Percentiles rank a stretch among this genome's conserved stretches.
Evolutionary conservation across 2,329 filamentous ascomycete species (phyloP).

Genomic region (Botrytis galanthina): DNA sequence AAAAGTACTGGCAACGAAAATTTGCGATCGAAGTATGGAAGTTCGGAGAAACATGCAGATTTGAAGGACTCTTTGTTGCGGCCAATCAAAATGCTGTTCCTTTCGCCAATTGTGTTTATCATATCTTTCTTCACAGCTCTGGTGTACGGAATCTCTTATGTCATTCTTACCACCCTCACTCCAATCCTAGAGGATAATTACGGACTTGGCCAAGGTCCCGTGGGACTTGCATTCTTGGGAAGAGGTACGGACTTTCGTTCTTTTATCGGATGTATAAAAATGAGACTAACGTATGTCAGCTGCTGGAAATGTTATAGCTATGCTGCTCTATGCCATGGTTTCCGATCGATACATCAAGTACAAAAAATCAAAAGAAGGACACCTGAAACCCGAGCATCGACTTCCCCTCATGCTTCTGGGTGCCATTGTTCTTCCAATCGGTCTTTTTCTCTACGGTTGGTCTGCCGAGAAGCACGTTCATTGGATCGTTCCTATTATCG

Average conservation of each 20-base stretch:
- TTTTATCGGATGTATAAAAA: constrained; percentile 12
- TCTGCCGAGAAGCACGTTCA: constrained; percentile 42
- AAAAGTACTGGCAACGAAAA: constrained; percentile 9
- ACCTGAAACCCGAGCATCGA: constrained; percentile 40
- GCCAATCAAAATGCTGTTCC: constrained; percentile 40
- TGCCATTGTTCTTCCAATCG: constrained; percentile 43
- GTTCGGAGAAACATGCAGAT: background rate
- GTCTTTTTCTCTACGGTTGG: constrained; percentile 51
- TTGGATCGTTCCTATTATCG: constrained; percentile 45
- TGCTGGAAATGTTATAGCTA: background rate
- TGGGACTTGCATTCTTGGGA: constrained; percentile 41
- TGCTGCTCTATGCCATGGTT: background rate
- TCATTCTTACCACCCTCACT: constrained; percentile 42
- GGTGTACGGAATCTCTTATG: constrained; percentile 40
- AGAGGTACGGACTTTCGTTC: constrained; percentile 37
- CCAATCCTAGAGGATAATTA: constrained; percentile 39
- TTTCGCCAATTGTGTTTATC: constrained; percentile 37
- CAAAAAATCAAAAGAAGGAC: constrained; percentile 10
- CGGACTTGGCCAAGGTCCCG: constrained; percentile 37
- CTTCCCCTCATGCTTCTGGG: constrained; percentile 45
- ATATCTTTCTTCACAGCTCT: constrained; percentile 39
- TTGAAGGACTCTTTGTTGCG: constrained; percentile 22
- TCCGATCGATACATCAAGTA: constrained; percentile 10
- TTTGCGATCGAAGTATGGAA: constrained; percentile 6
- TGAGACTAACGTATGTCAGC: background rate